Evolutionary conservation across 495 filamentous ascomycete genomes (phyloP), one percentile per base, ranked within the genome.

Genomic region (Hypoxylon trugodes): DNA sequence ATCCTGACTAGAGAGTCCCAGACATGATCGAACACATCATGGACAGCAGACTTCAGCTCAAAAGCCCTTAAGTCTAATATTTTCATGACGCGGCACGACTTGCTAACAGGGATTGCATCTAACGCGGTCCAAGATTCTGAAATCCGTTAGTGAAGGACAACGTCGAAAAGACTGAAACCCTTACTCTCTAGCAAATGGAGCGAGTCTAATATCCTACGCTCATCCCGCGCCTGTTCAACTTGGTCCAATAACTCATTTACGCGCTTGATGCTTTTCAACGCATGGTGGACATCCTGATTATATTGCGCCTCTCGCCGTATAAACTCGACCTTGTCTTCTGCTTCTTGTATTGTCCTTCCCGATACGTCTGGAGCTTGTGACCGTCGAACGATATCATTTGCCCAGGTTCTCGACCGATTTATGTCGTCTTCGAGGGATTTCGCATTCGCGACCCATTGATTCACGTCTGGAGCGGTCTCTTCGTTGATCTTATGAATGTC

Each of bases 391-490:
- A 97, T 95, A 40, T 89, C 84, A 46, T 84, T 86, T 13, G 92
- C 91, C 22, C 88, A 87, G 7, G 81, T 78, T 59, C 88, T 84
- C 13, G 91, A 90, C 28, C 81, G 81, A 65, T 90, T 82, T 56
- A 97, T 90, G 65, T 96, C 93, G 25, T 83, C 81, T 68, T 92
- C 89, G n/a, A 96, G 84, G 46, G 89, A 85, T 71, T 89, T 89
- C 26, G 92, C 91, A 72, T 93, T 90, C 16, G 80, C 73, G 52
- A 95, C 89, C 93, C 93, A 97, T 59, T 86, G 80, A 68, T 91
- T 88, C 61, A 95, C 87, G 68, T 95, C 90, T 16, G 88, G 84
- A 37, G 87, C 87, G 35, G 85, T 89, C 40, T 89, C 85, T 33
- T 85, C 83, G 78, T 92, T 94, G 33, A 91, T 81, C 19, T 77